A percentile compares a stretch with the other conserved stretches of the same genome.
These are phyloP conservation scores for Naematelia aurantialba DNA, from an alignment of 768 basidiomycete species.

Conservation along the genomic window DNA sequence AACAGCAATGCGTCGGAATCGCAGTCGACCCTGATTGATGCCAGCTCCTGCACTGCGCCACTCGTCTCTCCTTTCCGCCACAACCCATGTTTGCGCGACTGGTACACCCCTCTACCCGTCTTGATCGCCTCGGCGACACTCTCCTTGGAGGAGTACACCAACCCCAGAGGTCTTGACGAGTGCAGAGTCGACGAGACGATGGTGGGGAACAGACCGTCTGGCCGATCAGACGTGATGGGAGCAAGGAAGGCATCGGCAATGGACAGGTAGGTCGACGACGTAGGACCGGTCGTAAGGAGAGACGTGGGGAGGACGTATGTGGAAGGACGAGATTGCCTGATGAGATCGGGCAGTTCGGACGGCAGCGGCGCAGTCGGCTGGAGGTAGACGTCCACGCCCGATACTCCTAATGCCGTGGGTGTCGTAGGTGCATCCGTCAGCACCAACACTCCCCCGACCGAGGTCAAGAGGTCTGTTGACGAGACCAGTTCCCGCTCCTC, in stretches of 20 bases:
- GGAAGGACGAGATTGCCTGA: slow-evolving; percentile 56
- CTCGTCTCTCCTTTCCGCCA: slow-evolving; percentile 98
- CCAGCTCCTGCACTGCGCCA: slow-evolving; percentile 83
- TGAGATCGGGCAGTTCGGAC: slow-evolving; percentile 62
- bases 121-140: slow-evolving; percentile 82
- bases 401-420: slow-evolving; percentile 48
- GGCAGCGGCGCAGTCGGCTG: slow-evolving; percentile 58
- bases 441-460: slow-evolving; percentile 66
- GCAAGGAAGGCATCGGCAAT: slow-evolving; percentile 82
- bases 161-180: slow-evolving; percentile 59
- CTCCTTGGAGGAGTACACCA: slow-evolving; percentile 88
- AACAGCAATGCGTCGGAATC: slow-evolving; percentile 90
- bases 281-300: slow-evolving; percentile 63
- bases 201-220: slow-evolving; percentile 89
- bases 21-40: slow-evolving; percentile 80
- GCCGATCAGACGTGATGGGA: slow-evolving; percentile 73
- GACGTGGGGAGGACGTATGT: slow-evolving; percentile 66
- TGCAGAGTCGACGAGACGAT: slow-evolving; percentile 65
- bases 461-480: slow-evolving; percentile 75
- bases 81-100: slow-evolving; percentile 89
- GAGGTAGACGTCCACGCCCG: slow-evolving; percentile 47
- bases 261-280: slow-evolving; percentile 63
- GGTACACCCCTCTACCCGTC: slow-evolving; percentile 88
- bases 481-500: slow-evolving; percentile 64
- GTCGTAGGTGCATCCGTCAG: slow-evolving; percentile 43